Evolutionary conservation across 2,329 filamentous ascomycete genomes (phyloP).

Genomic region (Phaeoacremonium minimum): DNA sequence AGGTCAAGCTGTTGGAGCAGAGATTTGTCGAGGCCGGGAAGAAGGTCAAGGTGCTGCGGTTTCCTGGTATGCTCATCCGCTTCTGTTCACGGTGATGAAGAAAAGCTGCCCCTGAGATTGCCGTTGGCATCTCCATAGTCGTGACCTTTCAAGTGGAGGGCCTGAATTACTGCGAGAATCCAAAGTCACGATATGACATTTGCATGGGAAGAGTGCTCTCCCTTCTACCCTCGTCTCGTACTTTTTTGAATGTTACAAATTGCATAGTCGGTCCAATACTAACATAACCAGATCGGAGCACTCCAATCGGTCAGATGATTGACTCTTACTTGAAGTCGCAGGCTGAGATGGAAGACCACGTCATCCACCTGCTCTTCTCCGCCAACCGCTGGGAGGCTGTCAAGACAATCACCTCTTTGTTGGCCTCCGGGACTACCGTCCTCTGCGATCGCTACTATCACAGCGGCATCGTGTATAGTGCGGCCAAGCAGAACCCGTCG

Average conservation of each 20-base stretch:
- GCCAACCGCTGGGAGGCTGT: slow-evolving; percentile 83
- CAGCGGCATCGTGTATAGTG: slow-evolving; percentile 88
- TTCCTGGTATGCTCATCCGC: slow-evolving; percentile 42
- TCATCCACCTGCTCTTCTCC: slow-evolving; percentile 84
- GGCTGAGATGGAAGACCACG: slow-evolving; percentile 76
- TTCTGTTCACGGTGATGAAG: too few relatives aligned
- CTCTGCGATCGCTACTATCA: slow-evolving; percentile 94
- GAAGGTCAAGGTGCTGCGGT: slow-evolving; percentile 49
- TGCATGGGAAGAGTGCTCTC: too few relatives aligned
- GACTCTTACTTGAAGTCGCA: slow-evolving; percentile 73
- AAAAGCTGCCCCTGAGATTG: too few relatives aligned
- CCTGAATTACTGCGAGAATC: too few relatives aligned
- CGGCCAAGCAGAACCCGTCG: slow-evolving; percentile 72
- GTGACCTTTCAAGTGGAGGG: too few relatives aligned
- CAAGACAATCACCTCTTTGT: slow-evolving; percentile 46
- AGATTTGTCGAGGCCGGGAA: slow-evolving; percentile 43
- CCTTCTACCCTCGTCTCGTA: too few relatives aligned
- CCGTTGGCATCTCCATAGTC: too few relatives aligned
- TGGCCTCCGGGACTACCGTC: slow-evolving; percentile 67
- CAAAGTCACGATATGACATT: too few relatives aligned
- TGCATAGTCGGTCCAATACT: too few relatives aligned
- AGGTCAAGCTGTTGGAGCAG: slow-evolving; percentile 67
- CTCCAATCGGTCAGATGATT: slow-evolving; percentile 83
- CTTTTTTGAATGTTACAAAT: too few relatives aligned
- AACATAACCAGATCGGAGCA: slow-evolving; percentile 76